A percentile compares a stretch with the other conserved stretches of the same genome.
These are phyloP conservation scores for Acanthamoeba culbertsoni DNA, from an alignment of 208 protist species.

Conservation along the genomic window DNA sequence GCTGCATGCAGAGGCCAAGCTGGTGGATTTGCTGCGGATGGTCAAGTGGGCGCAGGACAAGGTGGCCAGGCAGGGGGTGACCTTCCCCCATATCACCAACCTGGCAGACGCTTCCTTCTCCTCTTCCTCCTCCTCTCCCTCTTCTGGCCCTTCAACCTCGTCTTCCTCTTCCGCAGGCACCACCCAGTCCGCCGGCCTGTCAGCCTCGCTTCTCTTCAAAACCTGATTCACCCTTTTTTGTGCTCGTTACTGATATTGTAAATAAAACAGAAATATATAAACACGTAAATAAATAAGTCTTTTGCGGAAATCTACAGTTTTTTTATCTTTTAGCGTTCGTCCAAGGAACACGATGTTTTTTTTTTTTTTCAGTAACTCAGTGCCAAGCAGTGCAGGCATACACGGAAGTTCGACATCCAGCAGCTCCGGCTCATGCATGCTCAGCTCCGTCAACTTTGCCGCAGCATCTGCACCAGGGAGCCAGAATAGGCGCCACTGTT, in stretches of 20 bases:
- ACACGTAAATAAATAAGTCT: not conserved
- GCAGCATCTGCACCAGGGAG: not conserved
- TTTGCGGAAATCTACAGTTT: no score
- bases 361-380: not conserved
- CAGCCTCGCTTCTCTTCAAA: slow-evolving; percentile 19
- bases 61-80: not conserved
- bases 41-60: slow-evolving; percentile 53
- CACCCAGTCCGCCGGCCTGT: not conserved
- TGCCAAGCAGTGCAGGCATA: no score
- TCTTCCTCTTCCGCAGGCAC: not conserved
- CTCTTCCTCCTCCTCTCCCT: not conserved
- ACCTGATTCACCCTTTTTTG: no score
- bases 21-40: slow-evolving; percentile 47
- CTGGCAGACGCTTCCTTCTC: not conserved
- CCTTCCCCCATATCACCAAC: not conserved
- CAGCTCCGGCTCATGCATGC: not conserved
- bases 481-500: not conserved
- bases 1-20: slow-evolving; percentile 24
- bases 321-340: no score
- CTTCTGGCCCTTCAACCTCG: not conserved
- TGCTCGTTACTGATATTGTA: no score
- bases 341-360: no score
- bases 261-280: not conserved
- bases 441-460: not conserved
- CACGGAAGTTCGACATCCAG: not conserved